These are phyloP conservation scores for Debaryomyces udenii DNA, from an alignment of 1,139 yeast species.

Conservation along the genomic window DNA sequence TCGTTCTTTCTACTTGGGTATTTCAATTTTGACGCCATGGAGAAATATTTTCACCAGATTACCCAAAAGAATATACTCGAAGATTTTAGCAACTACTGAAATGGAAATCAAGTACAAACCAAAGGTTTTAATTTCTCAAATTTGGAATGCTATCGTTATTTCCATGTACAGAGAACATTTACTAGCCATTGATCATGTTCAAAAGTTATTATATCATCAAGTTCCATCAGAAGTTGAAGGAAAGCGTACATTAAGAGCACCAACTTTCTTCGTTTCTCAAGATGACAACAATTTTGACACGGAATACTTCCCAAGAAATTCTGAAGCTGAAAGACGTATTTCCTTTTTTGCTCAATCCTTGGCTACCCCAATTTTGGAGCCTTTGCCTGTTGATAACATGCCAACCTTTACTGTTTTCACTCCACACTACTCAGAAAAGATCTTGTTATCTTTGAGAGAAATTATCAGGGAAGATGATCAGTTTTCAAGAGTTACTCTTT, in stretches of 20 bases:
- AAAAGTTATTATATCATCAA: conserved; percentile 93
- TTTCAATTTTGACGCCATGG: conserved; percentile 98
- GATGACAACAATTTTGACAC: conserved; percentile 94
- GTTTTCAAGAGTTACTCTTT: conserved; percentile 92
- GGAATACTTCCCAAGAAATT: conserved; percentile 93
- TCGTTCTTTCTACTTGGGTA: conserved; percentile 97
- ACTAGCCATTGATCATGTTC: conserved; percentile 97
- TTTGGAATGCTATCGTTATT: conserved; percentile 97
- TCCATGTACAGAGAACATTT: conserved; percentile 98
- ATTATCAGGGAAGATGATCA: conserved; percentile 99
- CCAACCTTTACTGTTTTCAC: conserved; percentile 97
- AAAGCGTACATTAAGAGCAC: conserved; percentile 97
- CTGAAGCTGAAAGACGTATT: conserved; percentile 99
- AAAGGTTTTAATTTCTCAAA: conserved; percentile 95
- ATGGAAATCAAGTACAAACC: conserved; percentile 99
- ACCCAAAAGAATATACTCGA: conserved; percentile 97
- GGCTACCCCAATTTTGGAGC: conserved; percentile 98
- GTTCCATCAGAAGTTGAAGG: conserved; percentile 98
- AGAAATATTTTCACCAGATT: conserved; percentile 96
- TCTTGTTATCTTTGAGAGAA: conserved; percentile 89
- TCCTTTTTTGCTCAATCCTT: conserved; percentile 98
- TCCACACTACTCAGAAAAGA: conserved; percentile 98
- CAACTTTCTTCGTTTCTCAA: conserved; percentile 96
- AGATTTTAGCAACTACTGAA: conserved; percentile 95
- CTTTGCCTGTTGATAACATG: conserved; percentile 98